These are phyloP conservation scores for Agaricales sp. DNA, from an alignment of 1,284 basidiomycete species.

Conservation along the genomic window DNA sequence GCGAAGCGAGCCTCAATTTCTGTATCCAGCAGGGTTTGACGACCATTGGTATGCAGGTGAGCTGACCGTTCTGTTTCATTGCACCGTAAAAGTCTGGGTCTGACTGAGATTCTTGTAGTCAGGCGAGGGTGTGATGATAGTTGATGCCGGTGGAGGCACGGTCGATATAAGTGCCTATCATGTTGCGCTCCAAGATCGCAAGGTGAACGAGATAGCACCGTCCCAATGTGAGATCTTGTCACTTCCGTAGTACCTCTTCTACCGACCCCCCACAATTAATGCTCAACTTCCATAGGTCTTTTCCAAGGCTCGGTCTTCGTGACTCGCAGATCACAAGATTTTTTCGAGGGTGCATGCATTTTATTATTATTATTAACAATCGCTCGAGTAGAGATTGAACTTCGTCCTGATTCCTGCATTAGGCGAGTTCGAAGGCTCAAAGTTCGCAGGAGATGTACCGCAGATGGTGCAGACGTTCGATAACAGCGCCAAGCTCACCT, in stretches of 20 bases:
- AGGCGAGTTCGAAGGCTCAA: conserved; percentile 22
- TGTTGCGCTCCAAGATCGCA: conserved; percentile 13
- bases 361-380: not conserved
- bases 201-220: conserved; percentile 21
- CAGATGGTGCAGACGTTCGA: conserved; percentile 27
- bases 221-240: conserved; percentile 16
- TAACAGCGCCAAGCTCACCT: conserved; percentile 25
- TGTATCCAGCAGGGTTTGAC: conserved; percentile 22
- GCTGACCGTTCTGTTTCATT: conserved; percentile 7
- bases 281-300: no score
- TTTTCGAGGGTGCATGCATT: conserved; percentile 6
- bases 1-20: conserved; percentile 31
- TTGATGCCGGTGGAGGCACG: conserved; percentile 23
- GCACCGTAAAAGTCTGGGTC: conserved; percentile 11
- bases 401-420: no score
- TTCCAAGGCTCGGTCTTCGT: conserved; percentile 25
- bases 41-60: conserved; percentile 18
- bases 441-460: conserved; percentile 20
- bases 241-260: not conserved
- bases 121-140: conserved; percentile 16
- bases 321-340: conserved; percentile 18
- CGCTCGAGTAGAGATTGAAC: no score
- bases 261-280: not conserved
- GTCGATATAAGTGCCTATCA: conserved; percentile 22
- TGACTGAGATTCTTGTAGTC: no score